A percentile compares a stretch with the other conserved stretches of the same genome.
Conservation (phyloP, 2,329 filamentous ascomycete species). For the Nemania diffusa region DNA sequence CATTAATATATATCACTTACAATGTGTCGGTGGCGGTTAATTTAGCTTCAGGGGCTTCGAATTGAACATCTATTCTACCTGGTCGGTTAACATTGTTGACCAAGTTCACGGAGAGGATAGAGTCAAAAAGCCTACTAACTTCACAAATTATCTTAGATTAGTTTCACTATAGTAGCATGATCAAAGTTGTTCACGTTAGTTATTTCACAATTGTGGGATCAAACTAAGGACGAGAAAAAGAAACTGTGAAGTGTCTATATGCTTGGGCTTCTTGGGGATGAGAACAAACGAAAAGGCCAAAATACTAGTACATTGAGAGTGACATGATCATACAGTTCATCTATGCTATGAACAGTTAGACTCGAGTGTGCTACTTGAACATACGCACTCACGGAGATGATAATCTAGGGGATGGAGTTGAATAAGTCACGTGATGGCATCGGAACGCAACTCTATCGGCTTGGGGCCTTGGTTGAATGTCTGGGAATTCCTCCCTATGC, state of each 20-base stretch:
- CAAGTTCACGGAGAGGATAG: neutral
- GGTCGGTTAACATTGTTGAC: neutral
- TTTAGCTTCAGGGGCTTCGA: neutral
- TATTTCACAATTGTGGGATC: neutral
- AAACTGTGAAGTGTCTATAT: too few species aligned
- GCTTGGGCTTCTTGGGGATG: too few species aligned
- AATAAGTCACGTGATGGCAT: neutral
- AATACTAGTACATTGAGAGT: neutral
- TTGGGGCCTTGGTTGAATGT: neutral
- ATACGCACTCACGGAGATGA: neutral
- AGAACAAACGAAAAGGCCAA: neutral
- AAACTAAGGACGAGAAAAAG: neutral
- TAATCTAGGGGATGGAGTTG: neutral
- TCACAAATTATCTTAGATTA: neutral
- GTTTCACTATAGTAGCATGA: too few species aligned
- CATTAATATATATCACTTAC: neutral
- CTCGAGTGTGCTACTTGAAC: too few species aligned
- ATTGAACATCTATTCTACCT: neutral
- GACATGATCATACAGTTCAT: neutral
- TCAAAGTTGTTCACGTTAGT: neutral
- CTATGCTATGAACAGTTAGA: neutral
- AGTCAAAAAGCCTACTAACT: neutral
- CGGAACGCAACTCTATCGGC: neutral
- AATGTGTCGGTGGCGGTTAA: neutral
- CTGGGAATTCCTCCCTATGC: neutral